These are phyloP conservation scores for Pseudocercospora fuligena DNA, from an alignment of 2,329 filamentous ascomycete species.

Conservation along the genomic window DNA sequence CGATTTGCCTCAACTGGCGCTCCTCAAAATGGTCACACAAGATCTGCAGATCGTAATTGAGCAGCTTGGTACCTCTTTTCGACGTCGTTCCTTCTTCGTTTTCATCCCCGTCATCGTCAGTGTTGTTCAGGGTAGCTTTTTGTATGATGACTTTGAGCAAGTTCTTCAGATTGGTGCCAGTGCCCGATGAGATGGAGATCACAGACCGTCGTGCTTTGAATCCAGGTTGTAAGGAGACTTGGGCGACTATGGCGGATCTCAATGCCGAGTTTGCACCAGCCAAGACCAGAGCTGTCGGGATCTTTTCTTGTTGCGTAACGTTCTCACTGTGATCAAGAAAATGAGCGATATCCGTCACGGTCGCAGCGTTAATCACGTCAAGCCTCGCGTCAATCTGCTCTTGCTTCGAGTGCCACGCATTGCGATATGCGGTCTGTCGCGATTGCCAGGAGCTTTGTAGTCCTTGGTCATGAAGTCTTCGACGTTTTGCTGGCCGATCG, in stretches of 20 bases:
- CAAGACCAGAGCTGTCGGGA: constrained; percentile 60
- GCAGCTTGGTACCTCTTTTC: constrained; percentile 54
- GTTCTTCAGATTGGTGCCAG: constrained; percentile 75
- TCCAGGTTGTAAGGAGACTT: constrained; percentile 57
- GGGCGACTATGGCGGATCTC: constrained; percentile 73
- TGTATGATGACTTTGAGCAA: constrained; percentile 74
- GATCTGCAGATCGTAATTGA: constrained; percentile 80
- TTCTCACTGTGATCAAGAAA: constrained; percentile 44
- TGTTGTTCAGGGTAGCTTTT: constrained; percentile 60
- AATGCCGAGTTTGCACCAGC: constrained; percentile 80
- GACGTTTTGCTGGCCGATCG: constrained; percentile 47
- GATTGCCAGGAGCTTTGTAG: constrained; percentile 48
- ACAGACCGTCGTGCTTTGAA: constrained; percentile 57
- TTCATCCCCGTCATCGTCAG: constrained; percentile 60
- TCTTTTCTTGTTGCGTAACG: constrained; percentile 15
- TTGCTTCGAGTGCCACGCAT: constrained; percentile 69
- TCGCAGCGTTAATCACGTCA: constrained; percentile 46
- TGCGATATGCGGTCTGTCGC: constrained; percentile 64
- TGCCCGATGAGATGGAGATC: constrained; percentile 70
- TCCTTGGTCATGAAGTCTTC: constrained; percentile 40
- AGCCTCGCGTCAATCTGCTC: constrained; percentile 62
- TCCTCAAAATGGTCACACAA: constrained; percentile 64
- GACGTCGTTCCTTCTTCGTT: constrained; percentile 44
- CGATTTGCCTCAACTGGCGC: constrained; percentile 62
- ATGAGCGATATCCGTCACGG: constrained; percentile 43